Percentiles rank a stretch among this genome's conserved stretches.
phyloP scores from a whole-genome alignment of 345 rosid species.

The Erodium maritimum region DNA sequence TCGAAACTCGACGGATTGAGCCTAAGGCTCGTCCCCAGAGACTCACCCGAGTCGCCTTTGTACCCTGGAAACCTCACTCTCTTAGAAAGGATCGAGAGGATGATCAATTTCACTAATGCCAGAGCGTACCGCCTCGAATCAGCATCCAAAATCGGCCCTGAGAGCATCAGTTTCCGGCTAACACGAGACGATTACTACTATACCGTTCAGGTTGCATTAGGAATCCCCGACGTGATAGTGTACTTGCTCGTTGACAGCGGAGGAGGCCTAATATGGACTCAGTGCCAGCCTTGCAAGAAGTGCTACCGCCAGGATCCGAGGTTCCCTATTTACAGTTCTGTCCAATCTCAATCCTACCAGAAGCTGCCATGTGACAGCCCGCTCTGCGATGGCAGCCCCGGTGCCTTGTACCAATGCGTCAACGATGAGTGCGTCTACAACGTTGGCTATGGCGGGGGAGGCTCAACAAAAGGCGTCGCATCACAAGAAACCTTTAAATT shows the following conservation, averaged over 20 bases:
- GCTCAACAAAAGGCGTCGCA: neutral
- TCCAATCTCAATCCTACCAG: neutral
- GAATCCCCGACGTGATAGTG: neutral
- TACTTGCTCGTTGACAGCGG: neutral
- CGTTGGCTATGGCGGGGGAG: neutral
- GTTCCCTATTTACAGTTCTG: neutral
- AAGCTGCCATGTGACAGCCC: constrained; percentile 1
- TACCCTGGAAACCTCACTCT: neutral
- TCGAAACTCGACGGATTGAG: neutral
- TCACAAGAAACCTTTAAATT: neutral
- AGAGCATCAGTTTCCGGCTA: neutral
- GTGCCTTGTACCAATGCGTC: neutral
- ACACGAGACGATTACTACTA: neutral
- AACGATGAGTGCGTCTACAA: neutral
- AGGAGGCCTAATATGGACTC: constrained; percentile 1
- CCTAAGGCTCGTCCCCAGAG: neutral
- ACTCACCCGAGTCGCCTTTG: neutral
- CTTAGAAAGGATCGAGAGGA: neutral
- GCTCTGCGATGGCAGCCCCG: neutral
- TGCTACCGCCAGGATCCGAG: neutral
- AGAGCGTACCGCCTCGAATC: neutral
- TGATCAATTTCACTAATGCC: neutral
- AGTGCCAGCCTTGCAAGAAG: constrained; percentile 6
- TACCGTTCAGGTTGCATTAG: neutral
- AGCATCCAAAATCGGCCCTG: neutral